phyloP scores from a whole-genome alignment of 2,329 filamentous ascomycete genomes.

The Exophiala bonariae region DNA sequence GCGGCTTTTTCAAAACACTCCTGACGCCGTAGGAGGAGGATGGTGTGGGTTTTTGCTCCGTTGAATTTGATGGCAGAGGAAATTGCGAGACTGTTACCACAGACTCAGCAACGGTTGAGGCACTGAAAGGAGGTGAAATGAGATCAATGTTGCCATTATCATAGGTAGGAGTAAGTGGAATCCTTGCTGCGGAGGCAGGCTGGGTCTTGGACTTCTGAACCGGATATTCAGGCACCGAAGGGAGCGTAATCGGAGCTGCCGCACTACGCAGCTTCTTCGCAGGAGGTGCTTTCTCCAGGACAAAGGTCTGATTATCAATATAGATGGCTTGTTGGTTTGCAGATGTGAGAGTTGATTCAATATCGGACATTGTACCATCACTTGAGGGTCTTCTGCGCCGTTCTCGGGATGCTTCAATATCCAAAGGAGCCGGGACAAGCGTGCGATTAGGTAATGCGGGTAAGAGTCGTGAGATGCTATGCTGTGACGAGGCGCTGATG shows the following conservation, averaged over 20 bases:
- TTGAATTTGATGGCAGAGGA: not conserved
- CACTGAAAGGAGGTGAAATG: constrained; percentile 6
- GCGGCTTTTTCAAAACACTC: constrained; percentile 16
- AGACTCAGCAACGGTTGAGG: constrained; percentile 2
- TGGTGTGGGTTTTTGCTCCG: constrained; percentile 20
- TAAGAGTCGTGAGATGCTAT: constrained; percentile 39
- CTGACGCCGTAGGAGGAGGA: constrained; percentile 21
- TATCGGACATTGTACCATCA: constrained; percentile 39
- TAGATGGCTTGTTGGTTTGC: constrained; percentile 12
- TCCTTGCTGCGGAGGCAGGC: constrained; percentile 37
- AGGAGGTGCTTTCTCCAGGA: constrained; percentile 14
- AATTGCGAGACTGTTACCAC: not conserved
- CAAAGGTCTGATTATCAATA: constrained; percentile 22
- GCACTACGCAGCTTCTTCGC: constrained; percentile 11
- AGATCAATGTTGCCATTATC: constrained; percentile 26
- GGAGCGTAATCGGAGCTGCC: constrained; percentile 11
- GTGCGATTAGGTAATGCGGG: constrained; percentile 36
- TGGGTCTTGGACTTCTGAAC: constrained; percentile 28
- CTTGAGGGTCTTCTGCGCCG: constrained; percentile 27
- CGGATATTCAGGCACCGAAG: constrained; percentile 17
- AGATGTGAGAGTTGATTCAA: constrained; percentile 30
- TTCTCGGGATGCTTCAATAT: constrained; percentile 13
- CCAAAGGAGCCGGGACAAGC: constrained; percentile 40
- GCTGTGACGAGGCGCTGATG: constrained; percentile 35
- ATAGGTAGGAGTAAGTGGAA: constrained; percentile 29